Evolutionary conservation across 2,329 filamentous ascomycete species (phyloP), one percentile per base, ranked within the genome.

Genomic region (Cordyceps cicadae): DNA sequence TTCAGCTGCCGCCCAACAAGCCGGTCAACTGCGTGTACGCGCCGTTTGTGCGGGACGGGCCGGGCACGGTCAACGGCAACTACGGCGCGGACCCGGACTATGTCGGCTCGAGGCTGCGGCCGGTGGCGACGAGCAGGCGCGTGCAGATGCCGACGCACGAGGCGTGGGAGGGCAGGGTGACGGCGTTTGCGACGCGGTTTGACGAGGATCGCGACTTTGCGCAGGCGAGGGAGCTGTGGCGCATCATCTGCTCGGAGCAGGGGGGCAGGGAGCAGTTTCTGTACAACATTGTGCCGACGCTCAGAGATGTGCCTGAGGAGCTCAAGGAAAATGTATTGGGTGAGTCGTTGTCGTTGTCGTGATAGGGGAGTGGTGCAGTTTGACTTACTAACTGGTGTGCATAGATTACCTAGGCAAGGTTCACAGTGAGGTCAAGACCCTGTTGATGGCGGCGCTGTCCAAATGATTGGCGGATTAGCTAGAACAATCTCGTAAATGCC

Each of bases 1-100:
- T 51, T 21, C 76, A 80, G 62, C 77, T 82, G 62, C 70, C 82
- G 0, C 80, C 77, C 2, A 65, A 62, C 21, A 71, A 71, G 24
- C 56, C 61, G 0, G 65, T 69, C 3, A 69, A 70, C 57, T 62
- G 66, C 3, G 49, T 51, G 26, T 51, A 51, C 9, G 49, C 49
- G 26, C 68, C 68, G 0, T 70, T 63, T 26, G 62, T 66, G 0
- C 63, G 68, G 7, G 68, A 70, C 19, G 49, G 49, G 29, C 49
- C 49, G 7, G 68, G 68, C 0, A 66, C 66, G 0, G 62, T 63
- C 0, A 67, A 65, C 0, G 67, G 67, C 1, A 70, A 70, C 54
- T 70, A 70, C 46, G 68, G 68, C 6, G 63, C 63, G 1, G 68
- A 70, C 6, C 68, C 67, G 0, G 65, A 70, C 29, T 70, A 70